Evolutionary conservation across 371 early-diverging fungal species (phyloP).

Genomic region (Choanephora cucurbitarum): DNA sequence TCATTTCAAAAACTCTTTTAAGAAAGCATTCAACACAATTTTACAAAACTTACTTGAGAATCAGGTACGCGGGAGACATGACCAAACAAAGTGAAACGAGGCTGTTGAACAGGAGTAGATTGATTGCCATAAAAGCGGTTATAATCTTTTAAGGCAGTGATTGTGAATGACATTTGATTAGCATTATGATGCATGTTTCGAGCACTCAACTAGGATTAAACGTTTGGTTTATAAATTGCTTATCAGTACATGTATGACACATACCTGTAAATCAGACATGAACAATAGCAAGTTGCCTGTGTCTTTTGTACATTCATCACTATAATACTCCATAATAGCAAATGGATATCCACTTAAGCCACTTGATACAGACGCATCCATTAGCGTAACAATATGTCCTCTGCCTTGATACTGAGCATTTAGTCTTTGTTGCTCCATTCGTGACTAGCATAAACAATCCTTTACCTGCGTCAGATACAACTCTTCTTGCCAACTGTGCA

Average conservation of each 20-base stretch:
- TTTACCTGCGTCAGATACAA: slow-evolving; percentile 33
- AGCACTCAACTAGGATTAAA: slow-evolving; percentile 35
- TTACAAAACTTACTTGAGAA: slow-evolving; percentile 32
- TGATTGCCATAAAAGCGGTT: slow-evolving; percentile 27
- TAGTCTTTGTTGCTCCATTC: too few species aligned
- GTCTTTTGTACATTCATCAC: slow-evolving; percentile 39
- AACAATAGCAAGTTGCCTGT: slow-evolving; percentile 51
- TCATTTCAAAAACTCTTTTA: neutral
- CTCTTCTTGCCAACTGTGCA: slow-evolving; percentile 25
- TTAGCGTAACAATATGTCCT: slow-evolving; percentile 18
- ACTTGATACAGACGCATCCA: slow-evolving; percentile 46
- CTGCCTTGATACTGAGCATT: neutral
- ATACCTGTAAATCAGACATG: slow-evolving; percentile 52
- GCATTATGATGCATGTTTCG: slow-evolving; percentile 35
- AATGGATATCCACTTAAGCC: slow-evolving; percentile 48
- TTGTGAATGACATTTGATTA: slow-evolving; percentile 30
- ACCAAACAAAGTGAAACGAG: slow-evolving; percentile 55
- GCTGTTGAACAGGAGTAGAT: slow-evolving; percentile 46
- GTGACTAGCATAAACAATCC: too few species aligned
- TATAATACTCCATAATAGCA: slow-evolving; percentile 60
- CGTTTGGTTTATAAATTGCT: neutral
- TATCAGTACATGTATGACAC: slow-evolving; percentile 16
- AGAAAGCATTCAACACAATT: too few species aligned
- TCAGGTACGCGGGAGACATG: slow-evolving; percentile 32
- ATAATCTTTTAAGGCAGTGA: slow-evolving; percentile 38